These are phyloP conservation scores for Tetrapyrgos nigripes DNA, from an alignment of 1,284 basidiomycete species.

Conservation along the genomic window DNA sequence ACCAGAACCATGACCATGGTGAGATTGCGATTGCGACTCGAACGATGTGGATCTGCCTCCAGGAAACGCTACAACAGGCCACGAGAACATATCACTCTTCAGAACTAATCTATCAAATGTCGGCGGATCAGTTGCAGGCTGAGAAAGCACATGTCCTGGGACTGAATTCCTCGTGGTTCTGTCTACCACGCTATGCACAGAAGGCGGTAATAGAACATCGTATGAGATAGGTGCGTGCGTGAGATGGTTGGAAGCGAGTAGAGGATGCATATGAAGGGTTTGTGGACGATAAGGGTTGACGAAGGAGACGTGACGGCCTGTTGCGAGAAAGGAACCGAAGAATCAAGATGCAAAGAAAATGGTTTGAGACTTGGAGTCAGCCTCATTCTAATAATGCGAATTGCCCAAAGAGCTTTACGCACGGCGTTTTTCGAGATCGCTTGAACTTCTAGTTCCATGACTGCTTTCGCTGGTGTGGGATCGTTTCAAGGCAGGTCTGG, in stretches of 20 bases:
- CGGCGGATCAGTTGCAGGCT: conserved; percentile 69
- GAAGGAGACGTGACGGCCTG: conserved; percentile 38
- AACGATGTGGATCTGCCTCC: conserved; percentile 15
- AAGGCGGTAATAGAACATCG: conserved; percentile 64
- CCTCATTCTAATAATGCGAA: too few species aligned
- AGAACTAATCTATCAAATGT: conserved; percentile 57
- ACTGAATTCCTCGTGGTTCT: conserved; percentile 58
- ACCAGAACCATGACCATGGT: not conserved
- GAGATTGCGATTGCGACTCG: conserved; percentile 2
- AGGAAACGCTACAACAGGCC: conserved; percentile 55
- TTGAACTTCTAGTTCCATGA: not conserved
- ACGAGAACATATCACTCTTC: conserved; percentile 63
- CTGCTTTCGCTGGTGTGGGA: not conserved
- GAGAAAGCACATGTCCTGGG: conserved; percentile 59
- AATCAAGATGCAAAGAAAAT: too few species aligned
- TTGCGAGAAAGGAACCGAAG: not conserved
- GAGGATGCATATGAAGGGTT: conserved; percentile 63
- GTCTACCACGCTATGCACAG: conserved; percentile 62
- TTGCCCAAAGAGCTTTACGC: too few species aligned
- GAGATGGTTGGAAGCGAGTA: conserved; percentile 59
- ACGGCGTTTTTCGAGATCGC: not conserved
- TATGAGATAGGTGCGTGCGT: conserved; percentile 66
- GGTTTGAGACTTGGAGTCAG: too few species aligned
- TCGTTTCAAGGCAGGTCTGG: not conserved
- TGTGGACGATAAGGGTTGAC: conserved; percentile 40